These are phyloP conservation scores for Linnemannia zychae DNA, from an alignment of 192 early-diverging fungal species.

Conservation along the genomic window DNA sequence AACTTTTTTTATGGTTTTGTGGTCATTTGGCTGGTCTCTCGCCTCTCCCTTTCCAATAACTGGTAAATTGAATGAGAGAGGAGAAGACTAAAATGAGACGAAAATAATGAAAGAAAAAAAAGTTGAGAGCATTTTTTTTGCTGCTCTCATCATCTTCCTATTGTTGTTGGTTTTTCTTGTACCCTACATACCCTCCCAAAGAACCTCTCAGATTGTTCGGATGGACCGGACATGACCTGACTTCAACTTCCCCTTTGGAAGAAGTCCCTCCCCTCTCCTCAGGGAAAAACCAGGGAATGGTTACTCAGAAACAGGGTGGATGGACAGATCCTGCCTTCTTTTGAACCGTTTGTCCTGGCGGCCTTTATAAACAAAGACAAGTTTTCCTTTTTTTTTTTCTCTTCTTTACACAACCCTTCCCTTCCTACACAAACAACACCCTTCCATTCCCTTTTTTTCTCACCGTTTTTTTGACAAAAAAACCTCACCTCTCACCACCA, in stretches of 20 bases:
- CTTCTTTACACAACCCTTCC: not conserved
- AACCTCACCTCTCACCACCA: not conserved
- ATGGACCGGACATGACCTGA: not conserved
- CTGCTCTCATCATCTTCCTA: not conserved
- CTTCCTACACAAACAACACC: not conserved
- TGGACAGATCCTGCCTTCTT: constrained; percentile 1
- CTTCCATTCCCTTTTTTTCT: constrained; percentile 24
- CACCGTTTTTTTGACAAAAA: constrained; percentile 31
- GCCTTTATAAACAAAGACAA: not conserved
- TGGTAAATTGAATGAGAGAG: not conserved
- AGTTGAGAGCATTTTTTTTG: not conserved
- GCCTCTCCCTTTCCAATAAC: not conserved
- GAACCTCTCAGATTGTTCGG: not conserved
- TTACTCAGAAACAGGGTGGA: not conserved
- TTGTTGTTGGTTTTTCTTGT: not conserved
- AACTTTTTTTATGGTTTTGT: not conserved
- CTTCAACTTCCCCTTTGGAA: no score
- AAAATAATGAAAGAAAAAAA: not conserved
- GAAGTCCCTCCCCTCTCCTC: not conserved
- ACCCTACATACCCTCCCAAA: not conserved
- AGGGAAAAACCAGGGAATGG: not conserved
- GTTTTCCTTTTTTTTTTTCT: not conserved
- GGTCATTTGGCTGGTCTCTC: not conserved
- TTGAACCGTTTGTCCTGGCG: not conserved
- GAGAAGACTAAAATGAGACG: not conserved